Evolutionary conservation across 352 stramenopile genomes (phyloP).

Genomic region (Aphanomyces astaci): DNA sequence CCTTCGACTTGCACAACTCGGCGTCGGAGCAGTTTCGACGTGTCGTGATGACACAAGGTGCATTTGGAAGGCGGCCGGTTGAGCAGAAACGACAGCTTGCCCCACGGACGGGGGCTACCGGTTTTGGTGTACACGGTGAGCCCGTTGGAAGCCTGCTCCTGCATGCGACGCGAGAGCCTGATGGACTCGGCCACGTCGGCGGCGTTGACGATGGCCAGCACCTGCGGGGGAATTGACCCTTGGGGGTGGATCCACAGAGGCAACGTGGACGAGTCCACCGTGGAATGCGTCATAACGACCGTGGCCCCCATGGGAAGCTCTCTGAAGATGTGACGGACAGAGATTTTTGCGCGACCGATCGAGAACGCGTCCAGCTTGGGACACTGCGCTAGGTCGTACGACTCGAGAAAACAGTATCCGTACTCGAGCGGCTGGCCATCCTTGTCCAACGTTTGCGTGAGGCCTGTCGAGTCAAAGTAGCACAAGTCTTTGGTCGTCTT

Average conservation of each 20-base stretch:
- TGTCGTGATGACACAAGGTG: neutral
- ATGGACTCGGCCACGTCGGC: neutral
- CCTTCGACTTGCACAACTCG: neutral
- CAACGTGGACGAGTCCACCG: neutral
- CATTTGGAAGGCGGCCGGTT: neutral
- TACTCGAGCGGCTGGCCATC: neutral
- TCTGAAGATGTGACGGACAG: constrained; percentile 21
- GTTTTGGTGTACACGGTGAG: neutral
- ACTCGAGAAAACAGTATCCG: constrained; percentile 24
- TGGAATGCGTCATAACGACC: constrained; percentile 19
- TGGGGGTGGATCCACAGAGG: neutral
- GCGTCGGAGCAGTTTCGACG: neutral
- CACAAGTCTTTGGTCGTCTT: constrained; percentile 17
- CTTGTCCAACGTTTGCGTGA: constrained; percentile 3
- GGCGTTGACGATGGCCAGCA: neutral
- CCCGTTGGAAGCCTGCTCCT: neutral
- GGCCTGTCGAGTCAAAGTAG: constrained; percentile 23
- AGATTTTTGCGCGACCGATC: constrained; percentile 18
- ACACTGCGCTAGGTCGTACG: constrained; percentile 11
- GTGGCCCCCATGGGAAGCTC: constrained; percentile 11
- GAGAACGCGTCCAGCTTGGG: constrained; percentile 16
- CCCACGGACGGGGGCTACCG: neutral
- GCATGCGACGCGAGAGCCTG: neutral
- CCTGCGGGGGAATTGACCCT: neutral
- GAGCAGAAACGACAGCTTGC: constrained; percentile 1